Conservation (phyloP, 306 rosid species). For the Acmispon strigosus region DNA sequence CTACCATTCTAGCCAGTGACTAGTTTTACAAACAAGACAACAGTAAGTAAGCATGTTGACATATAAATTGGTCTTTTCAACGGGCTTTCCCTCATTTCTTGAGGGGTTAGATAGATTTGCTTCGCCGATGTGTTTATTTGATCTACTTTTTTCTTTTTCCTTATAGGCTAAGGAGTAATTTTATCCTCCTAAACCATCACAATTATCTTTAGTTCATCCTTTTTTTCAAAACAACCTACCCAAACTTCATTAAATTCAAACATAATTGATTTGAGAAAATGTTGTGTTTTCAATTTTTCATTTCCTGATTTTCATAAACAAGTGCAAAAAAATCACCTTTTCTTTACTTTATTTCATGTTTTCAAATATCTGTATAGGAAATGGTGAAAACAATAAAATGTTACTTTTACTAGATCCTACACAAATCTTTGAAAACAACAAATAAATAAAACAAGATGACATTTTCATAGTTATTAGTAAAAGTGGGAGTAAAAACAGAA, state of each 20-base stretch:
- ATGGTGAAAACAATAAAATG: not conserved
- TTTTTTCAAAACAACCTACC: not conserved
- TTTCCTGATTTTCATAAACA: not conserved
- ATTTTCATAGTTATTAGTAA: too few relatives aligned
- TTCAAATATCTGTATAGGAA: not conserved
- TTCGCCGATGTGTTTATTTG: not conserved
- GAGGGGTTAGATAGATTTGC: not conserved
- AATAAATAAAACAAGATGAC: too few relatives aligned
- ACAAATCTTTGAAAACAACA: not conserved
- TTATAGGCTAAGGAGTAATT: not conserved
- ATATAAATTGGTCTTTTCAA: not conserved
- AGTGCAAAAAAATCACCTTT: not conserved
- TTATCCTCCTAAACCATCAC: not conserved
- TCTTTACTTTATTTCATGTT: not conserved
- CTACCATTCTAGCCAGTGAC: not conserved
- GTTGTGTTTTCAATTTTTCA: not conserved
- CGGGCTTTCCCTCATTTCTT: not conserved
- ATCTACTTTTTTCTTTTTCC: not conserved
- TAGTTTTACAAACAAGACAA: too few relatives aligned
- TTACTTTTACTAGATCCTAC: not conserved
- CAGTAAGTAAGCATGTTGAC: not conserved
- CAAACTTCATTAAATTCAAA: conserved; percentile 1
- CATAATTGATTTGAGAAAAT: not conserved
- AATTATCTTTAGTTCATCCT: not conserved
- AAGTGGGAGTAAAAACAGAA: too few relatives aligned